Base-by-base conservation (phyloP, 2,329 filamentous ascomycete species). In the Ophiostoma pallidulum region DNA sequence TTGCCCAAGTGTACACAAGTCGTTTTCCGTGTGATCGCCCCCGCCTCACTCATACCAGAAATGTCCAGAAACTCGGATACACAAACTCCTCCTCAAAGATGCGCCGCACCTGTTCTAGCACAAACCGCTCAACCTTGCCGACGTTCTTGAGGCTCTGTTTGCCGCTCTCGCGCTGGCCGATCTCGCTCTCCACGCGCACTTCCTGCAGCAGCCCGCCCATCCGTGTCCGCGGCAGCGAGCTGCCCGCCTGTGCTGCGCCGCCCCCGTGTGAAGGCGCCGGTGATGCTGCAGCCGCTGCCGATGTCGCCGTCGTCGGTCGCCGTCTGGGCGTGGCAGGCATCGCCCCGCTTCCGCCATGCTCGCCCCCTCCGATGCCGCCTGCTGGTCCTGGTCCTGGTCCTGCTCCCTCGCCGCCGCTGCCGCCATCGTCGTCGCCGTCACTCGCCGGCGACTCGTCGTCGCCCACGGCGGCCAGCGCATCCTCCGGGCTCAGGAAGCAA, bases 31-130 rank as follows among this genome's bases (percentile, higher is more conserved):
- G n/a, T 14, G 14, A 14, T 28, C 14, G 8, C 12, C 7, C 16
- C 10, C 20, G 16, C 8, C 12, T n/a, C 20, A 26, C 31, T 59
- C 66, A 95, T 38, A 97, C 83, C 58, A 98, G 69, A 64, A 97
- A 96, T 1, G 91, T 97, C 90, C 91, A 97, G 66, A 94, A 97
- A 65, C 90, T 96, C 38, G 92, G 92, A 68, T 94, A 97, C 53
- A 97, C 90, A 68, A 97, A 92, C 64, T 98, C 92, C 62, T 97
- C 92, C 66, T 98, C 92, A 60, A 98, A 97, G 58, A 98, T 97
- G 60, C 89, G 79, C 62, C 91, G 81, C 53, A 98, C 92, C 66
- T 97, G 91, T 64, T 97, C 91, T 51, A 98, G 73, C 48, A 98
- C 88, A 64, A 98, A 98, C 59, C 88, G 85, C 70, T 98, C 92